phyloP scores from a whole-genome alignment of 2,329 filamentous ascomycete species.

The Zymoseptoria pseudotritici region DNA sequence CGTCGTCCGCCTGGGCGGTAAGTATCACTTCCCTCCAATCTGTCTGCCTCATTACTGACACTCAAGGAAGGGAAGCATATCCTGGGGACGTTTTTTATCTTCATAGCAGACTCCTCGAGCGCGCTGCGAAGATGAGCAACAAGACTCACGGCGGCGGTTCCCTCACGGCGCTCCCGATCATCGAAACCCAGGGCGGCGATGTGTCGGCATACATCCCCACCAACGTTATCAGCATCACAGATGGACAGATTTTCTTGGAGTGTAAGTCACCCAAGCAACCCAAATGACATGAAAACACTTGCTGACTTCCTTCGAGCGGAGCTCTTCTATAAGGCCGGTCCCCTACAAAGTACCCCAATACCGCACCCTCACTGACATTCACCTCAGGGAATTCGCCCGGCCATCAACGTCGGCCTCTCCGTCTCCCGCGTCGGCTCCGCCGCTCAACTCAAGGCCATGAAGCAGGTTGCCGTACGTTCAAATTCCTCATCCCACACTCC shows the following conservation, averaged over 20 bases:
- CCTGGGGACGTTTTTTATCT: conserved; percentile 89
- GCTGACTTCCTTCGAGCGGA: too few relatives aligned
- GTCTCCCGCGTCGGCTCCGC: conserved; percentile 99
- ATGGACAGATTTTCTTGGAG: conserved; percentile 99
- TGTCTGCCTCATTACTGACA: too few relatives aligned
- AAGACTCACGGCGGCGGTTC: conserved; percentile 84
- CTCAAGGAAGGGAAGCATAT: too few relatives aligned
- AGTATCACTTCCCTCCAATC: too few relatives aligned
- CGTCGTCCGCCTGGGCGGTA: conserved; percentile 55
- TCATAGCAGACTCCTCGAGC: too few relatives aligned
- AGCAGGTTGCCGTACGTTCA: too few relatives aligned
- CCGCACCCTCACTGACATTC: conserved; percentile 50
- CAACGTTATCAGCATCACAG: conserved; percentile 99
- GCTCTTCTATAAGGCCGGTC: neutral
- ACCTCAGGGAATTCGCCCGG: conserved; percentile 99
- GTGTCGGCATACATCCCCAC: conserved; percentile 99
- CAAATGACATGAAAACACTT: too few relatives aligned
- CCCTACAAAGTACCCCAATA: too few relatives aligned
- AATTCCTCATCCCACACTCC: too few relatives aligned
- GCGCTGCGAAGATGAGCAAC: conserved; percentile 98
- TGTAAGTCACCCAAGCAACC: conserved; percentile 49
- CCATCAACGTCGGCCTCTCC: conserved; percentile 99
- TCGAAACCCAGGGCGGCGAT: conserved; percentile 99
- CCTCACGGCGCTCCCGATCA: conserved; percentile 92
- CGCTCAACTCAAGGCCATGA: conserved; percentile 98